Conservation (phyloP, 192 early-diverging fungal species). For the Gorgonomyces haynaldii region DNA sequence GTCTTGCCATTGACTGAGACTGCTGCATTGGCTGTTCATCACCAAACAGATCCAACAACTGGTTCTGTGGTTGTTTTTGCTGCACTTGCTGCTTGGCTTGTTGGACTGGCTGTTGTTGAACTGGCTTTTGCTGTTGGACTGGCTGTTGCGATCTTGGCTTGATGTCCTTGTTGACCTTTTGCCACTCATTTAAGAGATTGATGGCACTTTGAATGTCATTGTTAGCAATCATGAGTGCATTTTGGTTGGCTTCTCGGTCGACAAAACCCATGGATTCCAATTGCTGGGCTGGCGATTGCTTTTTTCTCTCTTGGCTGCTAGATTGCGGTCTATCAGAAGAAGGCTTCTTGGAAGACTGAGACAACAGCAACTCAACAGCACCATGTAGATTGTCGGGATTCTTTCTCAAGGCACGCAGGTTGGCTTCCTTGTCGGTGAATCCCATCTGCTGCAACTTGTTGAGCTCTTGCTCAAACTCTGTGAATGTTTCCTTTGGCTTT, state of each 20-base stretch:
- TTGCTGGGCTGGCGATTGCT: background rate
- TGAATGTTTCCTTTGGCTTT: background rate
- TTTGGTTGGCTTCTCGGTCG: background rate
- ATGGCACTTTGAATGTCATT: background rate
- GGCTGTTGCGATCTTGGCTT: background rate
- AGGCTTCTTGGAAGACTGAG: background rate
- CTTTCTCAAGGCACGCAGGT: constrained; percentile 54
- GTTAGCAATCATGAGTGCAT: background rate
- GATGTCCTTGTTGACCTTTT: background rate
- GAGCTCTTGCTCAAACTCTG: constrained; percentile 17
- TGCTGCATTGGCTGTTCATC: background rate
- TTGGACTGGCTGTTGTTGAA: background rate
- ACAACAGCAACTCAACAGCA: constrained; percentile 53
- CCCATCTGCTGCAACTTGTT: constrained; percentile 57
- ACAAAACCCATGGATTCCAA: background rate
- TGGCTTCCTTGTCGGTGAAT: constrained; percentile 61
- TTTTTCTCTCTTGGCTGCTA: background rate
- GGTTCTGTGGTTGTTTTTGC: background rate
- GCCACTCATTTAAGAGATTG: background rate
- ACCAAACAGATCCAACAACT: background rate
- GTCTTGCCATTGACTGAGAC: background rate
- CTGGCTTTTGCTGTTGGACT: background rate
- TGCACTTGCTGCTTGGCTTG: too few relatives aligned
- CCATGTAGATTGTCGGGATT: constrained; percentile 61
- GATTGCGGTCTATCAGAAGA: background rate